Percentiles rank a stretch among this genome's conserved stretches.
These are phyloP conservation scores for Macrophomina tecta DNA, from an alignment of 2,329 filamentous ascomycete species.

Conservation along the genomic window DNA sequence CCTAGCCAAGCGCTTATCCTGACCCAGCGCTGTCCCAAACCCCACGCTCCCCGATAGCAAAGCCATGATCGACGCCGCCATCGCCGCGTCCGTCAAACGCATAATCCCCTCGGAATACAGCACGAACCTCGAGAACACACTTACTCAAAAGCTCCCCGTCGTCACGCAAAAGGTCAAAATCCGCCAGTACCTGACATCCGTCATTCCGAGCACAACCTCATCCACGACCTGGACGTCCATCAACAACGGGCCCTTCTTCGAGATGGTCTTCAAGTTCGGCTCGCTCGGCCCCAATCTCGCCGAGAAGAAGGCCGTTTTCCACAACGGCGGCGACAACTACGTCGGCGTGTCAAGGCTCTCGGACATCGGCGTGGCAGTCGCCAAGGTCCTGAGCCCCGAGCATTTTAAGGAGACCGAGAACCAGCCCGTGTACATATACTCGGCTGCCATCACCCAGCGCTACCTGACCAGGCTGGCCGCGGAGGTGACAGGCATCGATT, in stretches of 20 bases:
- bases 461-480: not conserved
- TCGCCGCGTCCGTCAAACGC: constrained; percentile 41
- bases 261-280: not conserved
- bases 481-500: not conserved
- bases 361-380: not conserved
- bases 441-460: constrained; percentile 1
- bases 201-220: not conserved
- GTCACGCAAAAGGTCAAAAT: constrained; percentile 29
- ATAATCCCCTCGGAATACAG: constrained; percentile 45
- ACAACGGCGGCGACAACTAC: constrained; percentile 6
- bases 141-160: constrained; percentile 27
- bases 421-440: constrained; percentile 3
- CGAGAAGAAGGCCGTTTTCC: not conserved
- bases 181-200: constrained; percentile 26
- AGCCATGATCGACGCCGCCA: constrained; percentile 42
- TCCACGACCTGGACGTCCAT: not conserved
- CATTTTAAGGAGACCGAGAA: not conserved
- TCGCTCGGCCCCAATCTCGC: not conserved
- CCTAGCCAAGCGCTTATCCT: not conserved
- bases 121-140: constrained; percentile 27
- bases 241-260: constrained; percentile 5
- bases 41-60: constrained; percentile 3
- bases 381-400: not conserved
- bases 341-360: not conserved
- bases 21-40: constrained; percentile 6